Base-by-base conservation (phyloP, 1,284 basidiomycete genomes). In the Wolfiporia cocos region DNA sequence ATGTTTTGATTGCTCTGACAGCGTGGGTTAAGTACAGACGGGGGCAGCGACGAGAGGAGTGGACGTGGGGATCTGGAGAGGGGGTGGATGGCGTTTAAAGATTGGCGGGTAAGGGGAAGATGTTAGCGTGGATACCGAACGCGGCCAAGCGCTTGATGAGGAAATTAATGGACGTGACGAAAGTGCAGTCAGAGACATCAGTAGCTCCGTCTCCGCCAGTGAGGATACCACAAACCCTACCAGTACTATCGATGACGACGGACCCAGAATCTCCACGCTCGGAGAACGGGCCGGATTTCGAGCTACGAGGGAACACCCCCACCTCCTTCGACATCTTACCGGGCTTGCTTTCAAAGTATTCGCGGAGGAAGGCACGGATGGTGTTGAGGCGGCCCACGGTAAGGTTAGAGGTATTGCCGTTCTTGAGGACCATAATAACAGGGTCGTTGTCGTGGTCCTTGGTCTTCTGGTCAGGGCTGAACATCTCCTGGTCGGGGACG, bases 181-280 rank as follows among this genome's bases (percentile, higher is more conserved):
- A 59, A 17, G 58, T 52, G 35, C 42, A 24, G 47, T 60, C 56
- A 2, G 50, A 54, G 2, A 38, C 32, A 5, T 56, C 49, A 14
- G 45, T 48, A 35, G 34, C 38, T 20, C 54, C 53, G 15, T 15
- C 43, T 12, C 55, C 51, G 40, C 58, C 52, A 4, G 57, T 58
- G 50, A 61, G 51, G 4, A 61, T 12, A 26, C 58, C 58, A n/a
- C 21, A 19, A 39, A 61, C 36, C 5, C 52, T 23, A 15, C 54
- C 54, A 20, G 23, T 26, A 35, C 41, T 43, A 37, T 52, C 52
- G 39, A 51, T 33, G 40, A 63, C 49, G 17, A 42, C 47, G 0
- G 58, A 44, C 7, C 61, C 60, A 10, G 61, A 61, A 34, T 61
- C 57, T 2, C 59, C 59, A 14, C 10, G 21, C 5, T 7, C 41